Evolutionary conservation across 139 green algal genomes (phyloP).

Genomic region (Auxenochlorella protothecoides): DNA sequence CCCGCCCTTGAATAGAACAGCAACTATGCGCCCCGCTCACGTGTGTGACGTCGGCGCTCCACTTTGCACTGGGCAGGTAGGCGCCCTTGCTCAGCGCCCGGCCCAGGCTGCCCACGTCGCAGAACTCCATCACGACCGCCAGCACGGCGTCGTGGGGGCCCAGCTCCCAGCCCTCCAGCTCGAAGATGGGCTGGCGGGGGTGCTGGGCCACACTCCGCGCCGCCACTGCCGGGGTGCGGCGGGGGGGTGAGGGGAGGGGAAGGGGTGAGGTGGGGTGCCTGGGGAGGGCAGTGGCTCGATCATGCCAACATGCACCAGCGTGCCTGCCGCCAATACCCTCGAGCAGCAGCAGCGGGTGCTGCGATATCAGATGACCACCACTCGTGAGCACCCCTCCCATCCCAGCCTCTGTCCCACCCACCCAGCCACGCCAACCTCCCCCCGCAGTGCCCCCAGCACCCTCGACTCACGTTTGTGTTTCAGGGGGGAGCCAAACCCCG

Average conservation of each 20-base stretch:
- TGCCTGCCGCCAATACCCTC: too few relatives aligned
- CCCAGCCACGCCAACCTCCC: neutral
- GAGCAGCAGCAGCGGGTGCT: too few relatives aligned
- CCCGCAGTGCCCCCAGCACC: neutral
- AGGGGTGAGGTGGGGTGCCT: too few relatives aligned
- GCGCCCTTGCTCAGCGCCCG: neutral
- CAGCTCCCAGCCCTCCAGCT: slow-evolving; percentile 19
- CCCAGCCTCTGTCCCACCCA: too few relatives aligned
- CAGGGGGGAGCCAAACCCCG: slow-evolving; percentile 41
- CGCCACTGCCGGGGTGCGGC: neutral
- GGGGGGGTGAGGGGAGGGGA: neutral
- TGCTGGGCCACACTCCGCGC: too few relatives aligned
- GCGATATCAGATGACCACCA: too few relatives aligned
- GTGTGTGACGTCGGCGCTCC: neutral
- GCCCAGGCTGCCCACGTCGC: slow-evolving; percentile 23
- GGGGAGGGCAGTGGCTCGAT: too few relatives aligned
- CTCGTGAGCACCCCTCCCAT: neutral
- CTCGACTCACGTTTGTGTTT: slow-evolving; percentile 11
- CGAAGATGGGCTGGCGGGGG: slow-evolving; percentile 10
- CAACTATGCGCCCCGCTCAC: too few relatives aligned
- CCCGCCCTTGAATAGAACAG: too few relatives aligned
- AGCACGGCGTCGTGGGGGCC: slow-evolving; percentile 16
- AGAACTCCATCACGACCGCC: slow-evolving; percentile 44
- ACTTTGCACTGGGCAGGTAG: neutral
- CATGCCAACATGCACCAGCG: too few relatives aligned